Evolutionary conservation across 306 rosid species (phyloP).

Genomic region (Potentilla sterilis): DNA sequence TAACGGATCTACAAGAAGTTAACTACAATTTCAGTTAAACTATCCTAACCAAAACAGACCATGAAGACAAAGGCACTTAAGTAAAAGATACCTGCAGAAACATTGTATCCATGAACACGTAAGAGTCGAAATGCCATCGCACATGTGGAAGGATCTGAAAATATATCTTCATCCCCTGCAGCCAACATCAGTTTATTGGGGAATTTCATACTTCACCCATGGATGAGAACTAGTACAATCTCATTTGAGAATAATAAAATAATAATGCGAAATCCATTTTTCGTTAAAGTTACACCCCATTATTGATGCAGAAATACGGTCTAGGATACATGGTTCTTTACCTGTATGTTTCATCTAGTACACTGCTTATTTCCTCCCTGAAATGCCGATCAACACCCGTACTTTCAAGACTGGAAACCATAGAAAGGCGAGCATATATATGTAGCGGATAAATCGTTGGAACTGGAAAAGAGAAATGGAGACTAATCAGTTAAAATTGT

Average conservation of each 20-base stretch:
- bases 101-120: slow-evolving; percentile 63
- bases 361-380: slow-evolving; percentile 59
- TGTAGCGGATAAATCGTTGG: no score
- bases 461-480: no score
- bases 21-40: slow-evolving; percentile 5
- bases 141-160: slow-evolving; percentile 60
- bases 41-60: not conserved
- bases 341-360: slow-evolving; percentile 77
- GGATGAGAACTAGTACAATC: slow-evolving; percentile 7
- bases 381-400: no score
- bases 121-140: slow-evolving; percentile 78
- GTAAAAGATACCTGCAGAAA: slow-evolving; percentile 49
- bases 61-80: slow-evolving; percentile 25
- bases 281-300: not conserved
- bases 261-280: not conserved
- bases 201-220: slow-evolving; percentile 8
- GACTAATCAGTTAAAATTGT: no score
- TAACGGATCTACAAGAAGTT: slow-evolving; percentile 59
- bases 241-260: slow-evolving; percentile 1
- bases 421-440: no score
- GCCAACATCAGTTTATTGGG: slow-evolving; percentile 50
- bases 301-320: slow-evolving; percentile 19
- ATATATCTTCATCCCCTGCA: slow-evolving; percentile 62
- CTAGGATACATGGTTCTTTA: slow-evolving; percentile 19
- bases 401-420: no score